Base-by-base conservation (phyloP, 169 alveolate genomes). In the Plasmodium knowlesi region DNA sequence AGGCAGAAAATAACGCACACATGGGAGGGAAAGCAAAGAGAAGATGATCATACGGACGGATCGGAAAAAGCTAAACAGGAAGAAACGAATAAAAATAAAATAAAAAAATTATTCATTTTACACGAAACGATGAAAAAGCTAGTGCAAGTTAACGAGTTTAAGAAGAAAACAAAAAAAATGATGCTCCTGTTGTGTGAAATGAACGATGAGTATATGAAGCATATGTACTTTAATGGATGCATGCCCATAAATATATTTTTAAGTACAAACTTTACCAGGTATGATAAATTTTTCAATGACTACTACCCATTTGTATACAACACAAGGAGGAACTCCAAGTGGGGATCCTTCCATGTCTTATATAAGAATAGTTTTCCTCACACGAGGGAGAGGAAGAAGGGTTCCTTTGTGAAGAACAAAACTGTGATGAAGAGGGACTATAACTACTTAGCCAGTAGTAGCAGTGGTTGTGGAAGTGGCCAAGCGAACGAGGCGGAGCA, bases 341-440 rank as follows among this genome's bases (percentile, higher is more conserved):
- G 93, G 93, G 93, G 93, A 37, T 25, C 43, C 32, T 86, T 86
- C 22, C 93, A 86, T 30, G 93, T 86, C n/a, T 57, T 86, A n/a
- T 76, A 86, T 54, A 19, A 8, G 16, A 79, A 86, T 22, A 86
- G 70, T 16, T 5, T 74, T 19, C 54, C 12, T 8, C 14, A 16
- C 19, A 39, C 8, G 10, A 86, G 67, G 32, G 19, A 39, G n/a
- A 61, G 28, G 41, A 86, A 19, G 30, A 76, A 50, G 19, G 37
- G 32, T 14, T n/a, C 25, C 16, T 16, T 82, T 22, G 43, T 34
- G 39, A 86, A 73, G 43, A 76, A 28, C 22, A 86, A 86, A 76
- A n/a, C 39, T 30, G 93, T 86, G 5, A 74, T 86, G 85, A 86
- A 86, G 28, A 50, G 93, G 41, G 93, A 86, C 19, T 86, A 74